These are phyloP conservation scores for Metarhizium rileyi DNA, from an alignment of 2,329 filamentous ascomycete species.

Conservation along the genomic window DNA sequence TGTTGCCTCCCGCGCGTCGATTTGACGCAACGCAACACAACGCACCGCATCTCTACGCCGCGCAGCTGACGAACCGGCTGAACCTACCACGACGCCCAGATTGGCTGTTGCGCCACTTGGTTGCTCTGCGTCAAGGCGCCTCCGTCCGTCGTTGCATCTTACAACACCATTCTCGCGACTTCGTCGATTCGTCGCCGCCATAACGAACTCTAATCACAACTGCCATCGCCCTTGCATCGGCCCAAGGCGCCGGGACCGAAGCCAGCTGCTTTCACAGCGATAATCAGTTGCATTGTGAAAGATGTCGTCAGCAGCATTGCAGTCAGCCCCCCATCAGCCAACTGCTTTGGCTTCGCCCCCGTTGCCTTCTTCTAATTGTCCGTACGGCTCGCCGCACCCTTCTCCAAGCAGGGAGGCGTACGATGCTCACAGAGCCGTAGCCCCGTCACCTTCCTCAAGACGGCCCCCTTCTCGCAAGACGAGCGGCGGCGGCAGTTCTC, in stretches of 20 bases:
- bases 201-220: background rate
- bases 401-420: conserved; percentile 46
- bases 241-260: background rate
- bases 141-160: background rate
- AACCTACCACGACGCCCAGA: background rate
- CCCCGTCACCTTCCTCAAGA: conserved; percentile 42
- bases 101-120: conserved; percentile 2
- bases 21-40: conserved; percentile 5
- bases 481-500: conserved; percentile 36
- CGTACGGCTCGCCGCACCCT: conserved; percentile 42
- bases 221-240: background rate
- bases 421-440: conserved; percentile 40
- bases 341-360: conserved; percentile 38
- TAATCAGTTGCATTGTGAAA: conserved; percentile 15
- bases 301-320: conserved; percentile 49
- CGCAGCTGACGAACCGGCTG: conserved; percentile 5
- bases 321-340: conserved; percentile 48
- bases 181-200: background rate
- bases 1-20: conserved; percentile 4
- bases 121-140: conserved; percentile 1
- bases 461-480: conserved; percentile 42
- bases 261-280: conserved; percentile 7
- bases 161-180: background rate
- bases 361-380: conserved; percentile 38
- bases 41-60: conserved; percentile 3